phyloP scores from a whole-genome alignment of 2,329 filamentous ascomycete species.

The Penicillium olsonii region DNA sequence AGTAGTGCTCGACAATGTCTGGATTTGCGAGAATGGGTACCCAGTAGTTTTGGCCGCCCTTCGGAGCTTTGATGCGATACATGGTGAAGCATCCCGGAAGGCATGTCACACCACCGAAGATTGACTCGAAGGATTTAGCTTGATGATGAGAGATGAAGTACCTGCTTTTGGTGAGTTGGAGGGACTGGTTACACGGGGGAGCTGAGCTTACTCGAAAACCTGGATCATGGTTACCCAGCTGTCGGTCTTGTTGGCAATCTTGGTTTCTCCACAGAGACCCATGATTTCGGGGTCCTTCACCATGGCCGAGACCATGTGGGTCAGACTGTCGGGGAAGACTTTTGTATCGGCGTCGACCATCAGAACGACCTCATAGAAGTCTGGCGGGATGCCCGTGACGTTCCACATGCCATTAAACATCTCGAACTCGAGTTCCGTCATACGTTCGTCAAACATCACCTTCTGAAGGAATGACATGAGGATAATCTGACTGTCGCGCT shows the following conservation, averaged over 20 bases:
- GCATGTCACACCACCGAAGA: constrained; percentile 98
- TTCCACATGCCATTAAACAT: constrained; percentile 99
- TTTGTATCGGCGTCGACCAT: constrained; percentile 99
- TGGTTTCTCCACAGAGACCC: constrained; percentile 97
- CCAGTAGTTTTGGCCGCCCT: constrained; percentile 99
- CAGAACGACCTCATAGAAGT: constrained; percentile 96
- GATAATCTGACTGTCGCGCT: constrained; percentile 98
- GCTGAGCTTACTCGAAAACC: constrained; percentile 73
- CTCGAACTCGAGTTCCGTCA: constrained; percentile 98
- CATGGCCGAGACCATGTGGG: constrained; percentile 99
- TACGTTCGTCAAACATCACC: constrained; percentile 99
- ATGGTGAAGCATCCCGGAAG: constrained; percentile 99
- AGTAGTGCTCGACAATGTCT: constrained; percentile 98
- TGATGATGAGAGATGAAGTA: constrained; percentile 99
- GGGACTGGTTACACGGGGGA: constrained; percentile 5
- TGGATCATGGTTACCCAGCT: constrained; percentile 98
- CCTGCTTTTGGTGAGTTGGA: constrained; percentile 26
- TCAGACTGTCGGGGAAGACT: constrained; percentile 96
- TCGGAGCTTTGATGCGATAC: constrained; percentile 99
- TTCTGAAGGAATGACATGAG: constrained; percentile 99
- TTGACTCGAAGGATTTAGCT: constrained; percentile 94
- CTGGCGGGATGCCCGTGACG: constrained; percentile 94
- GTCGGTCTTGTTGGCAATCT: constrained; percentile 96
- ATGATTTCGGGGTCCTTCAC: constrained; percentile 99
- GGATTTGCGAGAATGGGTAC: constrained; percentile 97